A percentile compares a stretch with the other conserved stretches of the same genome.
These are phyloP conservation scores for Kurtzmaniella fragi DNA, from an alignment of 805 yeast species.

Conservation along the genomic window DNA sequence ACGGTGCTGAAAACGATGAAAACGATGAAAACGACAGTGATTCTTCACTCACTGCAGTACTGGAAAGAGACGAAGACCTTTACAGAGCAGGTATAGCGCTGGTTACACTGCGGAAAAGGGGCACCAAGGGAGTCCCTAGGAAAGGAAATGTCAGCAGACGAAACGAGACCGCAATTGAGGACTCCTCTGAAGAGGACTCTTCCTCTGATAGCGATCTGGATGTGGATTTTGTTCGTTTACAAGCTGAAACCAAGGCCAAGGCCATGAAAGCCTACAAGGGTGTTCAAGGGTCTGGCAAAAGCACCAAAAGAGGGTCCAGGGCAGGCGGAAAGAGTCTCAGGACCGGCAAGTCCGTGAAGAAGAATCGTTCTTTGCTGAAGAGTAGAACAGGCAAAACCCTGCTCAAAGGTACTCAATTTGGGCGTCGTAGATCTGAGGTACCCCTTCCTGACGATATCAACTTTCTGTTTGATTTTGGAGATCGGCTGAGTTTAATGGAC, in stretches of 20 bases:
- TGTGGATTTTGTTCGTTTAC: slow-evolving; percentile 67
- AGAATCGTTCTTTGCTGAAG: slow-evolving; percentile 2
- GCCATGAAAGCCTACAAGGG: slow-evolving; percentile 42
- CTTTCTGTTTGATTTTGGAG: slow-evolving; percentile 39
- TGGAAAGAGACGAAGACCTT: slow-evolving; percentile 15
- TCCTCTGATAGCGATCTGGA: slow-evolving; percentile 61
- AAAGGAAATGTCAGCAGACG: slow-evolving; percentile 4
- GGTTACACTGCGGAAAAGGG: slow-evolving; percentile 5
- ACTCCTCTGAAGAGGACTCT: slow-evolving; percentile 20
- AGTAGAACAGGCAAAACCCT: slow-evolving; percentile 9
- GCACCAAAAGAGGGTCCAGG: neutral
- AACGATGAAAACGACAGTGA: slow-evolving; percentile 22
- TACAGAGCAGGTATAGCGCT: neutral
- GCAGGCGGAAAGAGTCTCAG: neutral
- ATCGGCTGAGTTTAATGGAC: slow-evolving; percentile 12
- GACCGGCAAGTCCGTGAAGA: slow-evolving; percentile 11
- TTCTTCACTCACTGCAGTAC: slow-evolving; percentile 37
- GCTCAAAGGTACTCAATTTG: slow-evolving; percentile 14
- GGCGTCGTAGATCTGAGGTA: slow-evolving; percentile 33
- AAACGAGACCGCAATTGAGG: slow-evolving; percentile 7
- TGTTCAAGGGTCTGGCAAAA: slow-evolving; percentile 12
- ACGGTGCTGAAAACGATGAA: slow-evolving; percentile 1
- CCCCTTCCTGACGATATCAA: slow-evolving; percentile 39
- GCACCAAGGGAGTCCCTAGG: slow-evolving; percentile 5
- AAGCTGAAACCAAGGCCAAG: slow-evolving; percentile 60